Base-by-base conservation (phyloP, 208 protist species). In the Wallacemonas sp. region DNA sequence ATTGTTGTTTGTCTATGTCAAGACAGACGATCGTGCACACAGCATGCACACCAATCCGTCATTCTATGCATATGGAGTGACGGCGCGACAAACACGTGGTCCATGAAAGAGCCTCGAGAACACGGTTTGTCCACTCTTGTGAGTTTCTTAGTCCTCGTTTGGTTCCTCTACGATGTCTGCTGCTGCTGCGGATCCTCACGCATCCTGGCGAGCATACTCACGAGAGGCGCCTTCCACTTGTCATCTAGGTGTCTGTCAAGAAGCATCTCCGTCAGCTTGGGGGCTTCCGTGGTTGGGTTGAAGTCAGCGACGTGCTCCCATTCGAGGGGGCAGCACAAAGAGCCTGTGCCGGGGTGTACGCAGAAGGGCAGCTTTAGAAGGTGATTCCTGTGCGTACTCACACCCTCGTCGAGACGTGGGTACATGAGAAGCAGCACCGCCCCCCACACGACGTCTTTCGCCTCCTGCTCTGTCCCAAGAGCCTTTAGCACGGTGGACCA, bases 361-460 rank as follows among this genome's bases (percentile, higher is more conserved):
- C 88, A 98, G 59, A 99, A 99, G 2, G 98, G 98, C 3, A 94
- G 79, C 78, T 99, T 99, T 12, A 99, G 77, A 44, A 99, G 82
- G 84, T 99, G 98, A 63, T 99, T 98, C 11, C 98, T 68, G 11
- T 79, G 73, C 53, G 96, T 99, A 55, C 86, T 95, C 8, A 99
- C 98, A 36, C 99, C 85, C 39, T 98, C 90, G 85, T 99, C 99
- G 1, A 99, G 77, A 8, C 98, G 76, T 9, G 98, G 98, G 70
- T 98, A 99, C 66, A 96, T 86, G 31, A 96, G 69, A 15, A 91
- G 70, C 33, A 96, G 74, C 63, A 85, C 77, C 12, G 78, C 80
- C 2, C 69, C 91, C 21, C 80, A 62, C 44, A 93, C 62, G 1
- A 93, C 75, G 36, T 86, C 77, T 1, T 55, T 61, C 9, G 75